Evolutionary conservation across 345 rosid species (phyloP).

Genomic region (Pugionium dolabratum): DNA sequence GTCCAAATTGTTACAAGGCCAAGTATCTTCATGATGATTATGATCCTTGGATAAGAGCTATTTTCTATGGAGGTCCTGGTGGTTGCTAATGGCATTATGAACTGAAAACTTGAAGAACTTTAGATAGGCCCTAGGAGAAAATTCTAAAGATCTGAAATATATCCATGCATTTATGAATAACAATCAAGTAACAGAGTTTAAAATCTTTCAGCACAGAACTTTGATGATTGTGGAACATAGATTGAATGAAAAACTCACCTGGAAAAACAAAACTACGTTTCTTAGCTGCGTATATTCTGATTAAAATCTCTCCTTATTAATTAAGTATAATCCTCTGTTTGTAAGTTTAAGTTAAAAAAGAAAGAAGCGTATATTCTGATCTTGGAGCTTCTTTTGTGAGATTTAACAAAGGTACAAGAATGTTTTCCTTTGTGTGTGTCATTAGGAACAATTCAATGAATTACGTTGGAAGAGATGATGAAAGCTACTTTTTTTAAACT

Average conservation of each 20-base stretch:
- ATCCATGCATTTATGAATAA: conserved; percentile 4
- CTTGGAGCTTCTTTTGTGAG: not conserved
- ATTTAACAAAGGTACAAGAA: not conserved
- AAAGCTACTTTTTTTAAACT: no score
- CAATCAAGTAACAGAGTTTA: not conserved
- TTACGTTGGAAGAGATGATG: no score
- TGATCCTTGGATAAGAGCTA: conserved; percentile 25
- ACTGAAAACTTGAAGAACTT: not conserved
- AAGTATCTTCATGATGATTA: conserved; percentile 26
- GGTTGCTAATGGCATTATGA: conserved; percentile 6
- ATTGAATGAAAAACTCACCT: not conserved
- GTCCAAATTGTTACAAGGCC: conserved; percentile 29
- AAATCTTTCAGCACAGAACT: not conserved
- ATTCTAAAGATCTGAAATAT: not conserved
- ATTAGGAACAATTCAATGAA: no score
- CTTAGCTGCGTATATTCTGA: not conserved
- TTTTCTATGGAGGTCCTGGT: conserved; percentile 38
- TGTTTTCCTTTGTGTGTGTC: no score
- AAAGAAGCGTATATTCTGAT: not conserved
- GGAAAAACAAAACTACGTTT: not conserved
- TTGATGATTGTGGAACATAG: not conserved
- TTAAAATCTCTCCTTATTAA: not conserved
- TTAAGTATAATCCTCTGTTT: not conserved
- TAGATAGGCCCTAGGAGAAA: not conserved
- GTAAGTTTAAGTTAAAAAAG: not conserved